Base-by-base conservation (phyloP, 148 eudicot genomes). In the Rhododendron griersonianum region DNA sequence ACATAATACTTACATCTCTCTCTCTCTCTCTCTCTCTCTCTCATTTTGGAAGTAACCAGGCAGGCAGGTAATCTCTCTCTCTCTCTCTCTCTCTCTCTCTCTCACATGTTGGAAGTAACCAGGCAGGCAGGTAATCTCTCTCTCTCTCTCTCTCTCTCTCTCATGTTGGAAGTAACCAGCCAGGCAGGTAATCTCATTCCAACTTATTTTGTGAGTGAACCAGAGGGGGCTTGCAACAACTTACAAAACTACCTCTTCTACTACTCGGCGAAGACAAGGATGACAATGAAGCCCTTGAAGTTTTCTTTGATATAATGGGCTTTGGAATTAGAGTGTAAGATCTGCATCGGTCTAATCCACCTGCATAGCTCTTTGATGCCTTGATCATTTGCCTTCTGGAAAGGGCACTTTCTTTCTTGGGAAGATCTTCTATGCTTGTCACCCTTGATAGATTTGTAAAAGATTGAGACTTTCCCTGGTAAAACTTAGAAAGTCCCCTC, bases 381-480 rank as follows among this genome's bases (percentile, higher is more conserved):
- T 95, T 94, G 48, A 91, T 94, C 44, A 90, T 86, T 84, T 86
- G 92, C 77, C 87, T 94, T 83, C 89, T 92, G 78, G 89, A 88
- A 25, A 88, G 87, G 44, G 77, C 87, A 41, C 45, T 41, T 63
- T 88, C 90, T 83, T 93, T 94, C 91, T 96, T 94, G 37, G 92
- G 91, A 37, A 95, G 91, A 88, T 96, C 98, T 85, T 94, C 99
- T 63, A 95, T 53, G 90, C 94, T 96, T 84, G 88, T 86, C 85
- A 92, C 99, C 74, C 90, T 93, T 86, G 95, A 93, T 33, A 96
- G 86, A 81, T 91, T 90, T 87, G 98, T 92, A 84, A 91, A 96
- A 25, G 99, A 95, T 81, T 96, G 93, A 10, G 98, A 95, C 69
- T 94, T 95, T 25, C 99, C 99, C 84, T 96, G 83, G 84, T 95